A percentile compares a stretch with the other conserved stretches of the same genome.
These are phyloP conservation scores for Pythium plurisporium DNA, from an alignment of 352 stramenopile species.

Conservation along the genomic window DNA sequence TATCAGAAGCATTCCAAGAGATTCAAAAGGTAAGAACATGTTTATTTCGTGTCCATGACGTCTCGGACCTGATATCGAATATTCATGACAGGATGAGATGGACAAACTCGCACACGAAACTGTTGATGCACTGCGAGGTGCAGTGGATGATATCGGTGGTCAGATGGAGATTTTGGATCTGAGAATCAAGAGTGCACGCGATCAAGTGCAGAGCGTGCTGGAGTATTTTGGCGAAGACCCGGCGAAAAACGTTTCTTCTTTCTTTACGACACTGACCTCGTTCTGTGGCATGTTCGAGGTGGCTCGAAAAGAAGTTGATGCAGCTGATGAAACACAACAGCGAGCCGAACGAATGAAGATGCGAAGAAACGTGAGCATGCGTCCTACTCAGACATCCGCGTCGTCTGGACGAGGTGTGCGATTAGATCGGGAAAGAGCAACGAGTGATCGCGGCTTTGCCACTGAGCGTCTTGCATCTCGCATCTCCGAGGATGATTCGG, in stretches of 20 bases:
- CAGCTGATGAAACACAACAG: slow-evolving; percentile 46
- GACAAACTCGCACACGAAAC: slow-evolving; percentile 1
- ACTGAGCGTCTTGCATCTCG: neutral
- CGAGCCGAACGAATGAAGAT: slow-evolving; percentile 62
- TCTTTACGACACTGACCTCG: slow-evolving; percentile 79
- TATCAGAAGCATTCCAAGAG: slow-evolving; percentile 41
- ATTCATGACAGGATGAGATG: neutral
- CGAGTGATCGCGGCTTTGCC: slow-evolving; percentile 11
- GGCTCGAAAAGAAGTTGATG: slow-evolving; percentile 65
- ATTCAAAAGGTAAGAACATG: slow-evolving; percentile 54
- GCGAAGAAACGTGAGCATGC: slow-evolving; percentile 28
- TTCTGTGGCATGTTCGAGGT: slow-evolving; percentile 76
- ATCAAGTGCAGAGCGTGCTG: slow-evolving; percentile 70
- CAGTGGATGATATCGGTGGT: slow-evolving; percentile 31
- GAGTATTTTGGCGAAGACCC: slow-evolving; percentile 87
- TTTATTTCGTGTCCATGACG: too few relatives aligned
- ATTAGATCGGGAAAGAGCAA: slow-evolving; percentile 8
- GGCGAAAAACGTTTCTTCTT: slow-evolving; percentile 58
- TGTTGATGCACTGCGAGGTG: slow-evolving; percentile 33
- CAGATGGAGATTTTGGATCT: slow-evolving; percentile 42
- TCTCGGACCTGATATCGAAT: too few relatives aligned
- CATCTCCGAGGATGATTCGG: neutral
- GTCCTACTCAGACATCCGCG: neutral
- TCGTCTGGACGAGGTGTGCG: neutral
- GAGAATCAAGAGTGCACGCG: slow-evolving; percentile 32